Evolutionary conservation across 139 green algal species (phyloP).

Genomic region (Zygnema circumcarinatum): DNA sequence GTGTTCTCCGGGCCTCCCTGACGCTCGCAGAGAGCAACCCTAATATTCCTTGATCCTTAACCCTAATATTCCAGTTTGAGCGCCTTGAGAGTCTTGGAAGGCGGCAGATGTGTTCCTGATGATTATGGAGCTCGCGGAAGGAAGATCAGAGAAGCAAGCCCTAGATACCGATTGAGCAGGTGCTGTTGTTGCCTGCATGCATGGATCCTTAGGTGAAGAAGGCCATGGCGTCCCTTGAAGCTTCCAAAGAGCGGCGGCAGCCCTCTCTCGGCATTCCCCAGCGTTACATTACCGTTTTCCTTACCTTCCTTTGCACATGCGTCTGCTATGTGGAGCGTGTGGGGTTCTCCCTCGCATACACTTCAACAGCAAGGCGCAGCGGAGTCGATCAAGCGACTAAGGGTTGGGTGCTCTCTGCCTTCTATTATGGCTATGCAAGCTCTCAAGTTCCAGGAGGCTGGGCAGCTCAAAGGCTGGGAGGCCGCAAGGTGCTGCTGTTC

Average conservation of each 20-base stretch:
- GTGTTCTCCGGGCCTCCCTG: background rate
- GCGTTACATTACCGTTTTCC: slow-evolving; percentile 55
- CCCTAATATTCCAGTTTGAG: too few relatives aligned
- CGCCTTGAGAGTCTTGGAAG: too few relatives aligned
- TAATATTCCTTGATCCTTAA: too few relatives aligned
- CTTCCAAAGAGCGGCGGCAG: background rate
- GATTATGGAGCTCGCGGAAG: too few relatives aligned
- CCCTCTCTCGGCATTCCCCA: slow-evolving; percentile 26
- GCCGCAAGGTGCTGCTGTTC: slow-evolving; percentile 75
- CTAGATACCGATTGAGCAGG: too few relatives aligned
- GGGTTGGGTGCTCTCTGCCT: slow-evolving; percentile 90
- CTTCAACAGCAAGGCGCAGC: slow-evolving; percentile 69
- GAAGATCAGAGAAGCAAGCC: too few relatives aligned
- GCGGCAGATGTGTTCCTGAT: too few relatives aligned
- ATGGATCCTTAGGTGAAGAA: background rate
- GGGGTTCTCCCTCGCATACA: slow-evolving; percentile 96
- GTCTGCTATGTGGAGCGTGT: slow-evolving; percentile 91
- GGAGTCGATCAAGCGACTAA: slow-evolving; percentile 72
- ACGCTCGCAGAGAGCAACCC: too few relatives aligned
- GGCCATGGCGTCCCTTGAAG: background rate
- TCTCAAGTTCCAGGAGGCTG: slow-evolving; percentile 95
- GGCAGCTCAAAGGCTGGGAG: slow-evolving; percentile 88
- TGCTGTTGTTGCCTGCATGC: too few relatives aligned
- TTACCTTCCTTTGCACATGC: slow-evolving; percentile 84
- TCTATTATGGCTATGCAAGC: slow-evolving; percentile 95